phyloP scores from a whole-genome alignment of 2,329 filamentous ascomycete genomes.

The Nannizzia gypsea region DNA sequence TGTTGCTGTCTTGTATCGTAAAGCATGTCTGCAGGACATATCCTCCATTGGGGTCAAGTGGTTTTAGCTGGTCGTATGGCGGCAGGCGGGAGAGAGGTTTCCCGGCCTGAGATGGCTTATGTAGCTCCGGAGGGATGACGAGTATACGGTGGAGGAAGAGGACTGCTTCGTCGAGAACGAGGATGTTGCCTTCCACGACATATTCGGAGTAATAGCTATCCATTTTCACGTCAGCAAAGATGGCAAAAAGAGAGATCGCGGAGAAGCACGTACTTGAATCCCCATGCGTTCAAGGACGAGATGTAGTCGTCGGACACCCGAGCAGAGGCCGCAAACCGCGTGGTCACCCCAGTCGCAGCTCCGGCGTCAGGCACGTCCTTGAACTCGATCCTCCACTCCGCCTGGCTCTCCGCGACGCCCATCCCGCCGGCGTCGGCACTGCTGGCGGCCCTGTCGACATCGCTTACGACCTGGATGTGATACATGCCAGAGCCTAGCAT shows the following conservation, averaged over 20 bases:
- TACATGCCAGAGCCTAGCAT: constrained; percentile 42
- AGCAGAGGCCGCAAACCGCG: constrained; percentile 41
- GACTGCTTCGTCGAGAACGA: constrained; percentile 47
- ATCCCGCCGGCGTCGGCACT: constrained; percentile 29
- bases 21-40: constrained; percentile 49
- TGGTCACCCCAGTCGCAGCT: constrained; percentile 42
- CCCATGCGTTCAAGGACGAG: constrained; percentile 40
- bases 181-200: constrained; percentile 44
- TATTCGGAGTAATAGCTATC: constrained; percentile 48
- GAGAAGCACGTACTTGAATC: constrained; percentile 38
- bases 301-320: constrained; percentile 41
- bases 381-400: constrained; percentile 36
- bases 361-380: constrained; percentile 41
- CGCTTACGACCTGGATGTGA: constrained; percentile 42
- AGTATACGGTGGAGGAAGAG: constrained; percentile 46
- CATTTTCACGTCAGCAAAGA: not conserved
- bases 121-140: constrained; percentile 30
- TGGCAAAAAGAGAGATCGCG: not conserved
- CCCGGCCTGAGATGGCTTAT: constrained; percentile 18
- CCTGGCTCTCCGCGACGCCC: constrained; percentile 18
- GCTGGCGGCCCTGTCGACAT: constrained; percentile 28
- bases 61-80: constrained; percentile 34
- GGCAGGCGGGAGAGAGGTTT: constrained; percentile 32
- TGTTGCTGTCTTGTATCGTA: constrained; percentile 44
- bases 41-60: constrained; percentile 45